Percentiles rank a stretch among this genome's conserved stretches.
These are phyloP conservation scores for Scutellaria baicalensis DNA, from an alignment of 257 asterid genomes.

Conservation along the genomic window DNA sequence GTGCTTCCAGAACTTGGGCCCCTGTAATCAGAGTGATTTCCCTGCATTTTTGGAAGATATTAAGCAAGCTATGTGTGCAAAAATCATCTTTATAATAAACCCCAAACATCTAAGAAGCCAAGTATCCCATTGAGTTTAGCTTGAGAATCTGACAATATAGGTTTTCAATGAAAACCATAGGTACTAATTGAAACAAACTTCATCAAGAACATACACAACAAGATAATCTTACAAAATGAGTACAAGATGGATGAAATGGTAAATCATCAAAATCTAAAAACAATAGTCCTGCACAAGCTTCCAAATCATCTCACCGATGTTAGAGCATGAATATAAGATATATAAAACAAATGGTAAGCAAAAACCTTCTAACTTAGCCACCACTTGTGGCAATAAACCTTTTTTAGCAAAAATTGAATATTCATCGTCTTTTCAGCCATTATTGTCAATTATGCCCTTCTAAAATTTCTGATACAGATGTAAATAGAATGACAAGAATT, in stretches of 20 bases:
- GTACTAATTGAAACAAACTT: background rate
- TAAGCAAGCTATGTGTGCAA: constrained; percentile 4
- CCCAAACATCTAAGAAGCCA: constrained; percentile 6
- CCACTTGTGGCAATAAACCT: too few relatives aligned
- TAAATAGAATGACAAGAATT: too few relatives aligned
- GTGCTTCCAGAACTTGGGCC: constrained; percentile 92
- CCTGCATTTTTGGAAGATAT: constrained; percentile 35
- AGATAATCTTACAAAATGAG: background rate
- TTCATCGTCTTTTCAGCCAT: too few relatives aligned
- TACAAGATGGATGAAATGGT: background rate
- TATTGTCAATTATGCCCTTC: too few relatives aligned
- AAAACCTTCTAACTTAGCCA: too few relatives aligned
- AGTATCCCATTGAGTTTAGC: constrained; percentile 1
- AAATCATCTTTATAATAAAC: background rate
- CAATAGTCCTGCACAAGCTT: background rate
- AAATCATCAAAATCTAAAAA: background rate
- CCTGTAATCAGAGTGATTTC: constrained; percentile 34
- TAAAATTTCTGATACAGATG: too few relatives aligned
- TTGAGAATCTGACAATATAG: background rate
- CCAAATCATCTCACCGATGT: background rate
- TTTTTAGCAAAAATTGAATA: too few relatives aligned
- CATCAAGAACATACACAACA: background rate
- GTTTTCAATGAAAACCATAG: background rate
- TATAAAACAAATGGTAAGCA: too few relatives aligned
- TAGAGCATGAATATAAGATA: background rate